Percentiles rank a stretch among this genome's conserved stretches.
These are phyloP conservation scores for Termitomyces sp. DNA, from an alignment of 768 basidiomycete genomes.

Conservation along the genomic window DNA sequence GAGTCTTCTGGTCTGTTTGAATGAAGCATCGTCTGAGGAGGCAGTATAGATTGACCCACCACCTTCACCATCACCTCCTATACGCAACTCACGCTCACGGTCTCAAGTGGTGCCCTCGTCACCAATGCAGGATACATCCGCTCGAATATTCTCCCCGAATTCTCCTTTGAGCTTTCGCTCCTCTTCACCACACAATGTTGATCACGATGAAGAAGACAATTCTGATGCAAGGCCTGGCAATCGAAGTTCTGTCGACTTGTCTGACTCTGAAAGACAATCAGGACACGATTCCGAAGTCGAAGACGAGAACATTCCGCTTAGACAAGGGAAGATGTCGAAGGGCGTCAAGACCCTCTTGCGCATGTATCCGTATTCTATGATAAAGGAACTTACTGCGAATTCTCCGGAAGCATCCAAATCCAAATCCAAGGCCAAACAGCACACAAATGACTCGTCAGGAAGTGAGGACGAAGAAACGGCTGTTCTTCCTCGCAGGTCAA, in stretches of 20 bases:
- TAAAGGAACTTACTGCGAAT: conserved; percentile 25
- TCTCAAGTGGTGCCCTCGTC: not conserved
- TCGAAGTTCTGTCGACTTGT: not conserved
- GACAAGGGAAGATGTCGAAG: conserved; percentile 17
- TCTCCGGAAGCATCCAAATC: conserved; percentile 5
- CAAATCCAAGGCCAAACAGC: conserved; percentile 9
- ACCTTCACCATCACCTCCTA: not conserved
- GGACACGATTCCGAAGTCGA: not conserved
- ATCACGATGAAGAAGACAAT: not conserved
- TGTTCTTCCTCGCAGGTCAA: conserved; percentile 49
- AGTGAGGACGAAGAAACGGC: conserved; percentile 27
- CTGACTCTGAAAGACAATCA: not conserved
- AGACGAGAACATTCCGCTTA: not conserved
- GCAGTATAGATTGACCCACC: not conserved
- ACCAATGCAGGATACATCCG: not conserved
- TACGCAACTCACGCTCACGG: not conserved
- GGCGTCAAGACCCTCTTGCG: conserved; percentile 31
- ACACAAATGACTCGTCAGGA: conserved; percentile 10
- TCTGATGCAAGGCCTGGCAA: not conserved
- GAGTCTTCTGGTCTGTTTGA: not conserved
- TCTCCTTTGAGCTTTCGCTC: not conserved
- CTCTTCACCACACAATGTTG: not conserved
- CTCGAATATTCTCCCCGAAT: not conserved
- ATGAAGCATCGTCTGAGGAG: not conserved
- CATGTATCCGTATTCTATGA: conserved; percentile 54